Base-by-base conservation (phyloP, 768 basidiomycete species). In the Tylopilus sp. region DNA sequence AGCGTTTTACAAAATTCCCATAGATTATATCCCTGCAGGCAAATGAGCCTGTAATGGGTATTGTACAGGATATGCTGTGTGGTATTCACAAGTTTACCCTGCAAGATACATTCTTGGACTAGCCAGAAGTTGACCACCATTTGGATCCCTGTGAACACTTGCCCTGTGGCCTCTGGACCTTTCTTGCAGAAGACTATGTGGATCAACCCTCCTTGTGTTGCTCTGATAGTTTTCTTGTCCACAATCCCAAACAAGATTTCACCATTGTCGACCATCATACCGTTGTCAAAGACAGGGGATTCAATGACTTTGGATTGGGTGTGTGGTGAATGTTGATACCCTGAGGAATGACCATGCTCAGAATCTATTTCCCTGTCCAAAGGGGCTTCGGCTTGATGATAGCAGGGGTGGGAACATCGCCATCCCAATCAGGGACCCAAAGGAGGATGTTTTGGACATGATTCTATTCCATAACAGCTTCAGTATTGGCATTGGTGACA, bases 21-120 rank as follows among this genome's bases (percentile, higher is more conserved):
- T 26, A 99, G 92, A 99, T 99, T 63, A 93, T 99, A 59, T 98
- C 96, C 8, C 97, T 97, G 0, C 97, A 99, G 79, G 96, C 96
- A 45, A 99, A 98, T 76, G 98, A 98, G 72, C 96, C 96, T 16
- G 95, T 98, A 63, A 99, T 99, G 96, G 97, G 93, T 55, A 98
- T 99, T 62, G 96, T 99, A 28, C 97, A 99, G 70, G 97, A 99
- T 67, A 98, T 97, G 1, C 85, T 99, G 1, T 97, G 94, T 65
- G 97, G 97, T 64, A 86, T 98, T 49, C 87, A 96, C 52, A 98
- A 98, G 72, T 93, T 98, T 68, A 98, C 97, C 0, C 76, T 98
- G 7, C 92, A 95, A 24, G 97, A 98, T 66, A 84, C 86, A 17
- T 98, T 98, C 76, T 74, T 97, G 67, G 97, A 98, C 60, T 97